A percentile compares a stretch with the other conserved stretches of the same genome.
Evolutionary conservation across 495 filamentous ascomycete genomes (phyloP).

Genomic region (Aspergillus haitiensis): DNA sequence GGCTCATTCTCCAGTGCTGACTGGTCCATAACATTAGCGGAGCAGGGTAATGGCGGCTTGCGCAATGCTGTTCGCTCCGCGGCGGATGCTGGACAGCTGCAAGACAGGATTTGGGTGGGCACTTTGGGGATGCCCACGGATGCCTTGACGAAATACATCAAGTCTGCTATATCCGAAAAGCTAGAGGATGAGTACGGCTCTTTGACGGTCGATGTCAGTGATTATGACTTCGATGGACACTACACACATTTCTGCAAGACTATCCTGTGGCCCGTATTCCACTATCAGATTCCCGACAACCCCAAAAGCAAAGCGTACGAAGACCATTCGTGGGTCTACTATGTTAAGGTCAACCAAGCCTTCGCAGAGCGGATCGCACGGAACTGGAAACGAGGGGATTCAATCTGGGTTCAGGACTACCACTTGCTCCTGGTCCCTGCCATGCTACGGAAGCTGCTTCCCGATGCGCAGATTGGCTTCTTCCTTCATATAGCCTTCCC

Average conservation of each 20-base stretch:
- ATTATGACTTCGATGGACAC: constrained; percentile 88
- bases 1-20: constrained; percentile 62
- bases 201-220: constrained; percentile 76
- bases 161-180: constrained; percentile 74
- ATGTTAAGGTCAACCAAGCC: constrained; percentile 83
- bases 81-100: constrained; percentile 58
- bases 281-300: constrained; percentile 95
- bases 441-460: constrained; percentile 82
- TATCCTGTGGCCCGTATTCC: constrained; percentile 87
- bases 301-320: constrained; percentile 97
- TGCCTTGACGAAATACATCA: constrained; percentile 65
- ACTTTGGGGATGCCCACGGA: constrained; percentile 92
- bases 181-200: constrained; percentile 78
- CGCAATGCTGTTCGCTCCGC: constrained; percentile 83
- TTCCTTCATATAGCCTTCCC: constrained; percentile 95
- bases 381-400: constrained; percentile 88
- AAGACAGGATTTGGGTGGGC: constrained; percentile 81
- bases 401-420: constrained; percentile 94
- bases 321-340: constrained; percentile 94
- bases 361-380: constrained; percentile 86
- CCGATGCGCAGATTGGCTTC: constrained; percentile 90
- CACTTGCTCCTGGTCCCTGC: constrained; percentile 87
- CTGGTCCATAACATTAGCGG: constrained; percentile 81
- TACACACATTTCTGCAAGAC: constrained; percentile 93
- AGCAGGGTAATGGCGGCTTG: constrained; percentile 88